Base-by-base conservation (phyloP, 495 filamentous ascomycete genomes). In the Diplogelasinospora grovesii region DNA sequence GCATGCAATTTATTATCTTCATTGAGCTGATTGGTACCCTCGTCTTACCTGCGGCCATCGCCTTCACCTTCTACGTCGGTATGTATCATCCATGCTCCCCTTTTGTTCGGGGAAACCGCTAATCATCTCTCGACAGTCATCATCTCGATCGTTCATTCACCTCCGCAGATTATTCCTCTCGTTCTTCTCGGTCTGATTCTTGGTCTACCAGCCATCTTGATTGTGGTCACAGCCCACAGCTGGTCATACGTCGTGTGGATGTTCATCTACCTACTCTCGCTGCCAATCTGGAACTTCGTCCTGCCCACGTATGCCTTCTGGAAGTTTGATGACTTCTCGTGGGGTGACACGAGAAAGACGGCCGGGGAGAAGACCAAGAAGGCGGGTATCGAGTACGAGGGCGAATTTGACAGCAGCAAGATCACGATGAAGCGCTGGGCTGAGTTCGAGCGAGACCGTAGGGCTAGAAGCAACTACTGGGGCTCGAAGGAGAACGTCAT, bases 301-400 rank as follows among this genome's bases (percentile, higher is more conserved):
- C 82, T 99, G 3, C 93, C 93, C 0, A 76, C 75, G 11, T 99
- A 99, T 54, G 85, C 93, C 5, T 99, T 87, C 70, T 99, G 93
- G 93, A 96, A 99, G 60, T 99, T 99, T 60, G 93, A 99, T 55
- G 93, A 99, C 64, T 99, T 99, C 71, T 92, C 85, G 55, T 99
- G 93, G 92, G 93, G 93, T 47, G 93, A 99, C 51, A 99, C 93
- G 20, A 79, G 93, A 20, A 93, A 97, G 77, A 95, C 90, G 9
- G 88, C 81, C 1, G 89, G 88, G 2, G 93, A 93, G 54, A 87
- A 86, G 69, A 79, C 74, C 8, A 86, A 87, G 68, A 73, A 73
- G 49, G 78, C 78, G 1, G 85, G 85, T 29, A 82, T 84, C 21
- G 86, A 87, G 48, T 83, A 82, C 41, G 89, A 97, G 66, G 93